Evolutionary conservation across 2,329 filamentous ascomycete species (phyloP).

Genomic region (Colletotrichum falcatum): DNA sequence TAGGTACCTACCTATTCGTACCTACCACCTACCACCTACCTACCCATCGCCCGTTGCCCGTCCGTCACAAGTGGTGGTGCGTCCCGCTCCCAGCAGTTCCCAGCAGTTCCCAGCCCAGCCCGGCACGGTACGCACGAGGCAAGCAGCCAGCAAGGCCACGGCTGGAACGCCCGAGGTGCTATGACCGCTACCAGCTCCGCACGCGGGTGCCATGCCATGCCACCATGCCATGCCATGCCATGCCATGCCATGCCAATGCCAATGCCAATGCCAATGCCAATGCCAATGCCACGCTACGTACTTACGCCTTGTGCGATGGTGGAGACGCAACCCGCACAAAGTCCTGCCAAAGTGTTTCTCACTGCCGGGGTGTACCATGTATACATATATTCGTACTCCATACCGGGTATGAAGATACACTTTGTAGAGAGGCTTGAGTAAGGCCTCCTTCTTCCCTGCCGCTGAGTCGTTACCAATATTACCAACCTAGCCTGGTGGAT

Average conservation of each 20-base stretch:
- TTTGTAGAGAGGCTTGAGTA: not conserved
- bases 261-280: too few relatives aligned
- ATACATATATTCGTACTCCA: too few relatives aligned
- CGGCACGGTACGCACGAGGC: constrained; percentile 31
- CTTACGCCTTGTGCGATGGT: not conserved
- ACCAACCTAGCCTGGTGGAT: not conserved
- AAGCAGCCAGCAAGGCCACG: constrained; percentile 7
- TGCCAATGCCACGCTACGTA: too few relatives aligned
- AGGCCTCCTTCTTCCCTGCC: not conserved
- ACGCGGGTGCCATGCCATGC: constrained; percentile 17
- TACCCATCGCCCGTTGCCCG: constrained; percentile 4
- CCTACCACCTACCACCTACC: too few relatives aligned
- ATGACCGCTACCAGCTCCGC: constrained; percentile 28
- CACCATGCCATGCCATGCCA: not conserved
- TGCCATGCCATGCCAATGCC: not conserved
- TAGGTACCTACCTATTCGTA: too few relatives aligned
- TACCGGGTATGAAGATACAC: too few relatives aligned
- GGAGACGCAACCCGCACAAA: not conserved
- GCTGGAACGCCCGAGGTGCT: constrained; percentile 10
- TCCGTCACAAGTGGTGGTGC: constrained; percentile 28
- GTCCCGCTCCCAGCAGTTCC: constrained; percentile 24
- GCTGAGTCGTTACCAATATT: not conserved
- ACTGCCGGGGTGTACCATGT: too few relatives aligned
- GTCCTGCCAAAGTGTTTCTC: not conserved
- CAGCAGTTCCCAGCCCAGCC: constrained; percentile 23